Evolutionary conservation across 768 basidiomycete genomes (phyloP).

Genomic region (Russula earlei): DNA sequence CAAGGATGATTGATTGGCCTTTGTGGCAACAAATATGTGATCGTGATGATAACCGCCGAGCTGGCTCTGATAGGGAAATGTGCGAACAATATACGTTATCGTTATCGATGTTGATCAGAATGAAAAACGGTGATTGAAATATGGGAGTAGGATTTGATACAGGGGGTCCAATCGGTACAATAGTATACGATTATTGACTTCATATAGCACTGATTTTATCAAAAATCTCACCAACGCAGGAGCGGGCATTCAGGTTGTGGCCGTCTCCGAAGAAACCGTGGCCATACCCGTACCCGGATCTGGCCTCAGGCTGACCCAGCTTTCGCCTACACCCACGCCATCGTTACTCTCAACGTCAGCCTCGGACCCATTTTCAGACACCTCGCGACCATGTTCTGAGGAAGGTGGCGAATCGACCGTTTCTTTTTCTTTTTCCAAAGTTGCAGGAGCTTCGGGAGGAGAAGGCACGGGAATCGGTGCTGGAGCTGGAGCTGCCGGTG

Average conservation of each 20-base stretch:
- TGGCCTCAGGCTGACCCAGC: constrained; percentile 56
- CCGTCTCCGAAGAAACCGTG: not conserved
- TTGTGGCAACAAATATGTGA: no score
- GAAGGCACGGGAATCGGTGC: constrained; percentile 17
- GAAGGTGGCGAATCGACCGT: constrained; percentile 14
- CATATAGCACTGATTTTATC: not conserved
- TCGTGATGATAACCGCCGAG: no score
- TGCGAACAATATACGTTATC: no score
- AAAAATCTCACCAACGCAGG: not conserved
- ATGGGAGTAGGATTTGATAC: not conserved
- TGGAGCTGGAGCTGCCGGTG: not conserved
- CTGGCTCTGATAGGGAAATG: no score
- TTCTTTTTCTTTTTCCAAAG: constrained; percentile 4
- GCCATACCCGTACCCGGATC: constrained; percentile 3
- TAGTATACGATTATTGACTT: not conserved
- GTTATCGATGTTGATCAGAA: not conserved
- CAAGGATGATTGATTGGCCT: no score
- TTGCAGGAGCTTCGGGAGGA: constrained; percentile 19
- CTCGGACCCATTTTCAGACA: constrained; percentile 47
- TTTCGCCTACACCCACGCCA: constrained; percentile 42
- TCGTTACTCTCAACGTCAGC: constrained; percentile 63
- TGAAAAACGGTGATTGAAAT: not conserved
- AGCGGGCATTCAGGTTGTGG: not conserved
- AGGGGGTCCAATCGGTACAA: not conserved
- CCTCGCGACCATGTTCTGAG: constrained; percentile 22